phyloP scores from a whole-genome alignment of 495 filamentous ascomycete species.

The Neurospora sp. region DNA sequence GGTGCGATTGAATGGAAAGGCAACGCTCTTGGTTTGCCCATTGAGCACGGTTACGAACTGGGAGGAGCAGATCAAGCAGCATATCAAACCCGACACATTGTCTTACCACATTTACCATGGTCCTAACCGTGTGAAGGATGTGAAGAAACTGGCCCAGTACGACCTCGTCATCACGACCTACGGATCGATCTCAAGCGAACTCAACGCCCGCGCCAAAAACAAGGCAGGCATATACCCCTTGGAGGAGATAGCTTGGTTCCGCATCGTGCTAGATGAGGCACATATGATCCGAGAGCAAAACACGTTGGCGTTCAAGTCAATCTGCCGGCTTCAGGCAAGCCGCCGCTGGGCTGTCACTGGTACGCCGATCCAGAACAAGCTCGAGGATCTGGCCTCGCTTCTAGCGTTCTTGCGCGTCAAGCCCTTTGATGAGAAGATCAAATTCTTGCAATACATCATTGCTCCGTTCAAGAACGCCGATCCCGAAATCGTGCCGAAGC shows the following conservation, averaged over 20 bases:
- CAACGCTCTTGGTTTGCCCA: constrained; percentile 84
- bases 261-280: constrained; percentile 91
- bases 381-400: constrained; percentile 85
- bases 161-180: constrained; percentile 92
- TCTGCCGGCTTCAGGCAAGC: constrained; percentile 70
- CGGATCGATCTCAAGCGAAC: constrained; percentile 72
- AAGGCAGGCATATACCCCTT: constrained; percentile 56
- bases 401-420: constrained; percentile 78
- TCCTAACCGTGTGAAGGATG: constrained; percentile 53
- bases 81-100: constrained; percentile 53
- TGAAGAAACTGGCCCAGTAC: constrained; percentile 55
- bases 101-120: constrained; percentile 80
- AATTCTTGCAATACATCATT: constrained; percentile 69
- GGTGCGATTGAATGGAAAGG: constrained; percentile 56
- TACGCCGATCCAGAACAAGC: constrained; percentile 81
- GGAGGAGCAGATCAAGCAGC: constrained; percentile 78
- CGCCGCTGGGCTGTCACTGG: constrained; percentile 94
- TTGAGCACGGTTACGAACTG: constrained; percentile 86
- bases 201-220: constrained; percentile 46
- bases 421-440: constrained; percentile 71
- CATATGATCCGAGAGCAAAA: constrained; percentile 83
- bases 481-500: constrained; percentile 67
- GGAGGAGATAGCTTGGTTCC: constrained; percentile 76
- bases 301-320: constrained; percentile 69
- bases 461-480: constrained; percentile 73